A percentile compares a stretch with the other conserved stretches of the same genome.
Evolutionary conservation across 2,329 filamentous ascomycete genomes (phyloP).

Genomic region (Sporothrix mexicana): DNA sequence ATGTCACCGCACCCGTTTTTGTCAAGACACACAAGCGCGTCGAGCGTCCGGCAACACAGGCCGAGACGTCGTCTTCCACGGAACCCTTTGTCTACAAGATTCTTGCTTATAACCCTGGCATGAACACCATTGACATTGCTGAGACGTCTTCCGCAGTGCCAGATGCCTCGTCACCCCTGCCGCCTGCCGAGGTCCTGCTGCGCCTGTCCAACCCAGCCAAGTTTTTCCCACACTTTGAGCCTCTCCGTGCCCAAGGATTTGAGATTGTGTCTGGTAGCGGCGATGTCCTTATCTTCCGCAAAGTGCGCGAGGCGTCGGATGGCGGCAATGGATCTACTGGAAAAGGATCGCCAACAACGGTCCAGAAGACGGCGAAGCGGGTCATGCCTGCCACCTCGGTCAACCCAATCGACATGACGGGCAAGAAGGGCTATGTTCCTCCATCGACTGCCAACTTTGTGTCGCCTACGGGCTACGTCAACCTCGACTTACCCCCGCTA

Average conservation of each 20-base stretch:
- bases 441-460: constrained; percentile 63
- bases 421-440: constrained; percentile 45
- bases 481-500: constrained; percentile 57
- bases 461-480: constrained; percentile 69
- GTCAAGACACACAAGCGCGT: constrained; percentile 42
- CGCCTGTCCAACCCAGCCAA: constrained; percentile 66
- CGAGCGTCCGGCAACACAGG: neutral
- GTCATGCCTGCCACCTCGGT: constrained; percentile 42
- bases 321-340: neutral
- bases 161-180: constrained; percentile 55
- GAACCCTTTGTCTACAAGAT: constrained; percentile 61
- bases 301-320: constrained; percentile 50
- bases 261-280: constrained; percentile 69
- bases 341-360: neutral
- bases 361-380: constrained; percentile 25
- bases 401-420: constrained; percentile 67
- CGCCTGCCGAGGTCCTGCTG: constrained; percentile 65
- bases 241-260: constrained; percentile 66
- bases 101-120: constrained; percentile 67
- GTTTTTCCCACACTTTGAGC: constrained; percentile 68
- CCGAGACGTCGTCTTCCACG: neutral
- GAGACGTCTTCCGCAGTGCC: constrained; percentile 64
- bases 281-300: constrained; percentile 70
- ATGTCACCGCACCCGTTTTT: constrained; percentile 46
- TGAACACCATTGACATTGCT: constrained; percentile 62